A percentile compares a stretch with the other conserved stretches of the same genome.
These are phyloP conservation scores for Tetracladium maxilliforme DNA, from an alignment of 2,329 filamentous ascomycete species.

Conservation along the genomic window DNA sequence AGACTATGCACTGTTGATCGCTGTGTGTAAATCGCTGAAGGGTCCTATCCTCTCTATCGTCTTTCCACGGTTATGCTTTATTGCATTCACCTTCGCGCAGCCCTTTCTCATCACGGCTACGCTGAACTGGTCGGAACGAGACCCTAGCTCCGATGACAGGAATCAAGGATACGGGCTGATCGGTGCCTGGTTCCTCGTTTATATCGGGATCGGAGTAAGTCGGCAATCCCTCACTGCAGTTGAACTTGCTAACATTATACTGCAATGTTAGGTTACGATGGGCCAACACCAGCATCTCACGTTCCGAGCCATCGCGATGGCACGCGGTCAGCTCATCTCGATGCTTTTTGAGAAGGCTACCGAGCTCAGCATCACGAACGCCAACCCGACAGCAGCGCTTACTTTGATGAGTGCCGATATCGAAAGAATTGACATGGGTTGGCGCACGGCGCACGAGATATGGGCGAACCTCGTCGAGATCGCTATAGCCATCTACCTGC, in stretches of 20 bases:
- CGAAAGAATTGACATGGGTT: conserved; percentile 8
- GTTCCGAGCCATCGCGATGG: conserved; percentile 2
- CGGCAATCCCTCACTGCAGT: conserved; percentile 7
- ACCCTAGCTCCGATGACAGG: conserved; percentile 4
- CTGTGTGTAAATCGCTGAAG: not conserved
- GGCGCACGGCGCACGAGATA: conserved; percentile 4
- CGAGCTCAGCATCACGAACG: conserved; percentile 4
- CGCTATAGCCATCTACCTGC: conserved; percentile 4
- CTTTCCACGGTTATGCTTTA: not conserved
- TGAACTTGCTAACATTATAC: conserved; percentile 6
- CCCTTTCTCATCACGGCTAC: conserved; percentile 7
- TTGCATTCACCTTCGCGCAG: conserved; percentile 6
- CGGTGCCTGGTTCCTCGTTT: conserved; percentile 8
- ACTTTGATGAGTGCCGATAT: conserved; percentile 12
- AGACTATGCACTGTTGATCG: not conserved
- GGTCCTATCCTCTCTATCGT: not conserved
- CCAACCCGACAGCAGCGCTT: conserved; percentile 5
- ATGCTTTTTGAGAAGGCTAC: conserved; percentile 4
- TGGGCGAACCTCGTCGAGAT: conserved; percentile 7
- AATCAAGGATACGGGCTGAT: conserved; percentile 8
- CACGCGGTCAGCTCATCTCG: conserved; percentile 2
- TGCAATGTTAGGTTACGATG: conserved; percentile 1
- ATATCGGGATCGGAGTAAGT: no score
- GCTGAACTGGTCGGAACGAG: conserved; percentile 4
- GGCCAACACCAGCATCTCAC: conserved; percentile 1